Evolutionary conservation across 2,329 filamentous ascomycete species (phyloP), one percentile per base, ranked within the genome.

Genomic region (Aspergillus floridensis): DNA sequence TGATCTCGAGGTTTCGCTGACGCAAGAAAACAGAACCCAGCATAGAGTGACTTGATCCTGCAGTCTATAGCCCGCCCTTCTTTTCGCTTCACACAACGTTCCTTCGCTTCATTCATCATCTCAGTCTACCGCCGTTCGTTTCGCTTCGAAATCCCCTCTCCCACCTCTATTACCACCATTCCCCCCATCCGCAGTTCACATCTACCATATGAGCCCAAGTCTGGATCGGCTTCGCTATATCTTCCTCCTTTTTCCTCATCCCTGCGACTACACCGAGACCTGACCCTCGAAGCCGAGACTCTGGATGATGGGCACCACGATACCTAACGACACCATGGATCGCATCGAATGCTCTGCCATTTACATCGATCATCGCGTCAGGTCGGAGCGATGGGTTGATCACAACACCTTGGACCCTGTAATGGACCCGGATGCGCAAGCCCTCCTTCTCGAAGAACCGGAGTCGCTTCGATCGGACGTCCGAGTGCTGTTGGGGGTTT

Each of bases 381-480:
- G 71, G 53, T 72, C 73, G 32, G 78, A 80, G 60, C 70, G 76
- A 68, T 80, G 78, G 77, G 72, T 80, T 56, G 70, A 71, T 58
- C 69, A 74, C 57, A 70, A 66, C 53, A 71, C 70, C 10, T 62
- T 64, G 46, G 68, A 67, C 53, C 56, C 64, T 60, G 65, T 70
- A 60, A 58, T 68, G 59, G 60, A 68, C 65, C 67, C 70, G 49
- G 41, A 47, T 44, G 47, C 41, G 41, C 32, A 54, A 47, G 67
- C 67, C 60, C 59, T 62, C 35, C 66, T 70, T 53, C 68, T 75
- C 11, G 74, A 77, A 35, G 78, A 81, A 60, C 74, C 77, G 14
- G 74, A 74, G 53, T 75, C 78, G 53, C 72, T 84, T 21, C 74
- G 78, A 49, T 70, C 69, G 38, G 84, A 85, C 70, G 68, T 85